phyloP scores from a whole-genome alignment of 2,329 filamentous ascomycete species.

The Fusarium circinatum region DNA sequence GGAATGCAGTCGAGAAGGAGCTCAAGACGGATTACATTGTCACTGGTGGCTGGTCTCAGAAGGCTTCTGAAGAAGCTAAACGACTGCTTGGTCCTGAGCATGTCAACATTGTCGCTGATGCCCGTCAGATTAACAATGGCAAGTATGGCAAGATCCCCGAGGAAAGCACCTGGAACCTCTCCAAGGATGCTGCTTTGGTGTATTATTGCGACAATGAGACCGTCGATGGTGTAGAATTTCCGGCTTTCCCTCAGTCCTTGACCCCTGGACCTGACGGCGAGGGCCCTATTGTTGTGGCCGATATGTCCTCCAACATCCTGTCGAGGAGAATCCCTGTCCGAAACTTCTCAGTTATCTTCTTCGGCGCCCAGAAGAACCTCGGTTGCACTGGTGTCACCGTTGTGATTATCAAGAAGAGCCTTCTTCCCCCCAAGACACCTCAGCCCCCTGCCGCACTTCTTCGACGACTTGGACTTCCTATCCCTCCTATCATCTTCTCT shows the following conservation, averaged over 20 bases:
- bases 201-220: slow-evolving; percentile 97
- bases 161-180: slow-evolving; percentile 80
- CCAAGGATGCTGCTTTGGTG: slow-evolving; percentile 74
- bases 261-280: slow-evolving; percentile 67
- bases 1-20: slow-evolving; percentile 73
- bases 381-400: slow-evolving; percentile 88
- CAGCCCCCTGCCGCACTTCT: slow-evolving; percentile 76
- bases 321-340: slow-evolving; percentile 79
- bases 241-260: slow-evolving; percentile 73
- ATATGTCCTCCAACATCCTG: slow-evolving; percentile 96
- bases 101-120: slow-evolving; percentile 79
- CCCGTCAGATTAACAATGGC: slow-evolving; percentile 72
- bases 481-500: slow-evolving; percentile 81
- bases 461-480: slow-evolving; percentile 77
- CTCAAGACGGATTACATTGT: slow-evolving; percentile 90
- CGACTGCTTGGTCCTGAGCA: slow-evolving; percentile 80
- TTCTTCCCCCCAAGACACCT: slow-evolving; percentile 74
- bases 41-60: slow-evolving; percentile 88
- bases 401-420: slow-evolving; percentile 81
- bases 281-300: slow-evolving; percentile 82
- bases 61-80: slow-evolving; percentile 85
- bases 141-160: slow-evolving; percentile 89
- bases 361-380: slow-evolving; percentile 94
- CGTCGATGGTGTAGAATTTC: slow-evolving; percentile 92
- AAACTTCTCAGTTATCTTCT: slow-evolving; percentile 88